These are phyloP conservation scores for Eudorina sp. DNA, from an alignment of 139 green algal genomes.

Conservation along the genomic window DNA sequence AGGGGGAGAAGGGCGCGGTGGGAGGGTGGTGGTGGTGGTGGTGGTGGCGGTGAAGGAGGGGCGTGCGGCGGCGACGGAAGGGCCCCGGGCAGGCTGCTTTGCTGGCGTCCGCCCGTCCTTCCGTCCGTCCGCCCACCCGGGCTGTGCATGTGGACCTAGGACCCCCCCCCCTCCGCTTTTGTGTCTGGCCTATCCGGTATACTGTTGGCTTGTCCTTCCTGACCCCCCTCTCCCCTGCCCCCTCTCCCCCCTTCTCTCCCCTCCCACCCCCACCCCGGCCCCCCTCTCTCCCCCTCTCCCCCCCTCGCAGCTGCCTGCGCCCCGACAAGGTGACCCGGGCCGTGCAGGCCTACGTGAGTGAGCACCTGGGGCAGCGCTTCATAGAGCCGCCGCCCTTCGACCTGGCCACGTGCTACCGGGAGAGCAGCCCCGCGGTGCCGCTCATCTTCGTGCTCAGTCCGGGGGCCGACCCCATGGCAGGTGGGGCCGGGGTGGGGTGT, in stretches of 20 bases:
- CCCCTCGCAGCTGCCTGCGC: constrained; percentile 67
- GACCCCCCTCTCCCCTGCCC: not conserved
- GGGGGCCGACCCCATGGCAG: constrained; percentile 88
- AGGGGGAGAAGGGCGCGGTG: not conserved
- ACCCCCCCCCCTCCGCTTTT: no score
- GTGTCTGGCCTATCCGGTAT: no score
- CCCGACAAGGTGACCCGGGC: constrained; percentile 83
- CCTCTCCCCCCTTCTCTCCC: not conserved
- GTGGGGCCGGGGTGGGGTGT: not conserved
- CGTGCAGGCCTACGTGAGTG: constrained; percentile 75
- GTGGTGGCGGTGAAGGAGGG: no score
- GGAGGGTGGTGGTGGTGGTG: no score
- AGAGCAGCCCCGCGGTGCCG: constrained; percentile 68
- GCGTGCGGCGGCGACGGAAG: no score
- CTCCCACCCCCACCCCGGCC: not conserved
- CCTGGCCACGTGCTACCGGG: constrained; percentile 77
- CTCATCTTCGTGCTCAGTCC: constrained; percentile 87
- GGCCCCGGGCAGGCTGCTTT: no score
- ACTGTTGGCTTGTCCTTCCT: no score
- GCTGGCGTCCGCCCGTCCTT: no score
- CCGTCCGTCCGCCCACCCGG: no score
- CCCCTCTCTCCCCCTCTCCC: not conserved
- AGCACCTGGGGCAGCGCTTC: constrained; percentile 76
- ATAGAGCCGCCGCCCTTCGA: constrained; percentile 88
- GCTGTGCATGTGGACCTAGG: no score